Base-by-base conservation (phyloP, 108 stramenopile species). In the Cyclotella atomus region DNA sequence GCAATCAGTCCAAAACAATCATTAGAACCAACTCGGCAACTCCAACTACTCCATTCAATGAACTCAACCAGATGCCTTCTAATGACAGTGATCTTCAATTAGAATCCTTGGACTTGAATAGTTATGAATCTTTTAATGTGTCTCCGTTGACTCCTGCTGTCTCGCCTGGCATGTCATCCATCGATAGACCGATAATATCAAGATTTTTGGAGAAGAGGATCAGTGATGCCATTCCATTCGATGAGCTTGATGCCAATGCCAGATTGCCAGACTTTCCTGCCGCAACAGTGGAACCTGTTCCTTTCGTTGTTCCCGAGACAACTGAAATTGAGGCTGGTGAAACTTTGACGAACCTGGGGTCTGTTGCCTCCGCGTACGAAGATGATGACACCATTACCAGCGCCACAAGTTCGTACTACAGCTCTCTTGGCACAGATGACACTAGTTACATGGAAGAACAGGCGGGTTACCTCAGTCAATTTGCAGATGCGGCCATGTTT, bases 401-500 rank as follows among this genome's bases (percentile, higher is more conserved):
- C 14, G 56, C 56, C 14, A 14, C 29, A 28, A 53, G 52, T 53
- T 32, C 56, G 4, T 32, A 32, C 56, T 10, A 15, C 10, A 32
- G 29, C 30, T 32, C 56, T 16, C 56, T 57, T 15, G 12, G 19
- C 29, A 57, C 3, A 15, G 56, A 57, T 32, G 56, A 57, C 12
- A 2, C 30, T 15, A 30, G 14, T 30, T 30, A 57, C 56, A 30
- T 15, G 5, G 56, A 57, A 30, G 56, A 32, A 32, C 10, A 57
- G 29, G 28, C 65, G 28, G 64, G 54, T 44, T 57, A 57, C 45
- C 73, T 74, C 12, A 14, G 47, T 30, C 65, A 65, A 59, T 65
- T 74, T 21, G 36, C 55, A 28, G 73, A 74, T 34, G 72, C 62
- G 19, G 54, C 62, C 10, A 50, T 65, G 19, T 74, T 65, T 29